Evolutionary conservation across 2,329 filamentous ascomycete species (phyloP), one percentile per base, ranked within the genome.

Genomic region (Phaeosphaeria sp.): DNA sequence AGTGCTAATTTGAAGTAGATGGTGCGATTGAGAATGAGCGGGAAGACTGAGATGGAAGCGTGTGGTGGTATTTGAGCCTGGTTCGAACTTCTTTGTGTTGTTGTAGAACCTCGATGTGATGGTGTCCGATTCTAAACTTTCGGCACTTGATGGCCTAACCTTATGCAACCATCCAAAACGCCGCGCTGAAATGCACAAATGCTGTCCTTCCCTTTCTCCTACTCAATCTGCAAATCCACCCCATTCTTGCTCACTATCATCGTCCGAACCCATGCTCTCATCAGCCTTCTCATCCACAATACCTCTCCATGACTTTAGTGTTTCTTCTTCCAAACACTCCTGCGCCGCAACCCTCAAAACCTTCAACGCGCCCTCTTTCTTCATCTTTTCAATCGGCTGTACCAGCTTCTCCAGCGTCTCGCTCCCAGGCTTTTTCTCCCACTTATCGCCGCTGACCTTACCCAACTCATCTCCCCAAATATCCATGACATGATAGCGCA

Each of bases 401-500:
- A 87, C 80, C 51, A 91, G 61, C 30, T 71, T 74, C 55, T 83
- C 79, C 22, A 89, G 68, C 40, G 72, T 74, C 47, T 67, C 64
- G 36, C 63, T 64, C 20, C 62, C 67, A 53, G 75, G 66, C 52
- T 76, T 69, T 57, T 73, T 66, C 50, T 77, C 74, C 59, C 77
- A 69, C 42, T 76, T 70, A 36, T 85, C 81, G 8, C 61, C 68
- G 52, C 88, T 86, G 33, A 87, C 86, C 72, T 88, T 89, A 77
- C 93, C 91, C 68, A 93, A 78, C 83, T 97, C 93, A 76, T 98
- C 95, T 8, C 96, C 85, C 87, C 91, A 98, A 53, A 98, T 85
- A 80, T 99, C 95, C 62, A 96, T 78, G 15, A 93, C 86, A 78
- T 99, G 95, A 76, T 96, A 88, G 61, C 92, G 82, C 75, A 99